Evolutionary conservation across 352 stramenopile genomes (phyloP), one percentile per base, ranked within the genome.

Genomic region (Phytophthora pseudosyringae): DNA sequence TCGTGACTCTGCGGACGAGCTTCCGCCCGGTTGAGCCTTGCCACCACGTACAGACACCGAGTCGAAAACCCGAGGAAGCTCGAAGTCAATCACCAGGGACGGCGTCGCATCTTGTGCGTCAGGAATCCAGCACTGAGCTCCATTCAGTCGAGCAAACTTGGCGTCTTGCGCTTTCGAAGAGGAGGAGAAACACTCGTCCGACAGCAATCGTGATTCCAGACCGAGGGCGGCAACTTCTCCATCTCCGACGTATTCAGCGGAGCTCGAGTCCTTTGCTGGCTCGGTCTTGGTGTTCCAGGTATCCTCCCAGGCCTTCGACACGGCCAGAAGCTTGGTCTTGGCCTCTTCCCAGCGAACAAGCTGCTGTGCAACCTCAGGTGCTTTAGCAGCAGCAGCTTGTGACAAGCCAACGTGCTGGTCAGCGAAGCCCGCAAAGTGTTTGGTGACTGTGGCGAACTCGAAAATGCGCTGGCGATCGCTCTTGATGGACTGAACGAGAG

Each of bases 391-490:
- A 39, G 21, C 16, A 40, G 5, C 50, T 65, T 71, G 36, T n/a
- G 39, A 53, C 21, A 55, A 31, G 3, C 21, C 32, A 32, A 78
- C 72, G 9, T 80, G 71, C 29, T 76, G 60, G 11, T 84, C 73
- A 12, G 80, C 78, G 31, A 90, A 89, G 44, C 74, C 74, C 3
- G 71, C 46, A 49, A 92, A 90, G 31, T 89, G 62, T 15, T 73
- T 67, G 2, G 48, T 80, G 13, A 91, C 70, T 26, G 73, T 71
- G 1, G 67, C 33, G 16, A 90, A 80, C 35, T 88, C 74, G 28
- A 94, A 91, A 4, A 94, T 88, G 18, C 80, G 75, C 39, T 89
- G 75, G 4, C 83, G 81, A 46, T 95, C 86, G 1, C 57, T 63
- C 46, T 84, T 81, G 31, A 95, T 79, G 3, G 78, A 76, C 11